Evolutionary conservation across 2,329 filamentous ascomycete species (phyloP).

Genomic region (Trichoderma sp.): DNA sequence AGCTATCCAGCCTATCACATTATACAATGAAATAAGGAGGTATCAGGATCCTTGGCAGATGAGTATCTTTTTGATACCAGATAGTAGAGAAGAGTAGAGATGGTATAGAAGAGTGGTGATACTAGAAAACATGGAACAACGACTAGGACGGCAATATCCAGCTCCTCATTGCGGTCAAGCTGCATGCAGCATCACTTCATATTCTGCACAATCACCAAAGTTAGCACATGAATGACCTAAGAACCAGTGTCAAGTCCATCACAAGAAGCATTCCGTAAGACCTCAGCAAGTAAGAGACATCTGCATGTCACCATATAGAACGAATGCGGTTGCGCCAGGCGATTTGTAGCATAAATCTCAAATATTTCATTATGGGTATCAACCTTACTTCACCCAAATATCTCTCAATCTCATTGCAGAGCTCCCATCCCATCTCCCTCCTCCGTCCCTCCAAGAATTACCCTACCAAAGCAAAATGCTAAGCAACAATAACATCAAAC

Average conservation of each 20-base stretch:
- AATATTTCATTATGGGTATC: constrained; percentile 19
- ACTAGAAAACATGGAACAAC: neutral
- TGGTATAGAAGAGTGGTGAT: neutral
- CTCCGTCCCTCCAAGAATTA: neutral
- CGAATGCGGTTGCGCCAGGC: neutral
- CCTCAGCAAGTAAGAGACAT: neutral
- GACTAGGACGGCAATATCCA: too few relatives aligned
- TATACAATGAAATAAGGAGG: neutral
- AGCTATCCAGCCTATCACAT: neutral
- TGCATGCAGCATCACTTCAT: too few relatives aligned
- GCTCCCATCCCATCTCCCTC: neutral
- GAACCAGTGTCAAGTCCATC: neutral
- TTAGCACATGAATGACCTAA: neutral
- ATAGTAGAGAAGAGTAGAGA: neutral
- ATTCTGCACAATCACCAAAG: neutral
- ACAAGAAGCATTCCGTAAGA: neutral
- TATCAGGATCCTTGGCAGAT: neutral
- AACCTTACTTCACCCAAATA: constrained; percentile 9
- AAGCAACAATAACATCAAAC: constrained; percentile 9
- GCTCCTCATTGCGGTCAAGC: too few relatives aligned
- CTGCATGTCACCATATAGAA: neutral
- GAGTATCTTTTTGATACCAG: neutral
- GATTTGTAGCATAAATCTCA: constrained; percentile 3
- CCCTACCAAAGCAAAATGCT: neutral
- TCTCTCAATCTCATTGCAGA: constrained; percentile 14